These are phyloP conservation scores for Penicillium salamii DNA, from an alignment of 495 filamentous ascomycete species.

Conservation along the genomic window DNA sequence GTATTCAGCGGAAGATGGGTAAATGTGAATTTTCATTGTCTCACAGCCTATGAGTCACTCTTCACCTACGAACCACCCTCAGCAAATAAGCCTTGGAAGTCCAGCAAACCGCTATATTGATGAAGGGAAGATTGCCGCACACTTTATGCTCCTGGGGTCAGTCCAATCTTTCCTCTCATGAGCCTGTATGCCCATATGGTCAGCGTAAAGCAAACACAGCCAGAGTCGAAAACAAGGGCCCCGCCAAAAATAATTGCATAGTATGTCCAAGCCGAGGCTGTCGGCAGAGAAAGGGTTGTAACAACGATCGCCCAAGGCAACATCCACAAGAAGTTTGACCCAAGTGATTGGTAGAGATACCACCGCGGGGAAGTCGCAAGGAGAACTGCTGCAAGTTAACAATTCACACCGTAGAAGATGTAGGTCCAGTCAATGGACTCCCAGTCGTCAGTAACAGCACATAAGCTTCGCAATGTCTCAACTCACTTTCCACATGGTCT, in stretches of 20 bases:
- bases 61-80: no score
- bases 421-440: constrained; percentile 70
- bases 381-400: constrained; percentile 63
- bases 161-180: constrained; percentile 8
- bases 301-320: constrained; percentile 69
- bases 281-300: constrained; percentile 43
- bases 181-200: constrained; percentile 9
- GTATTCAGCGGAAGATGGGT: no score
- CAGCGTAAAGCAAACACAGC: constrained; percentile 28
- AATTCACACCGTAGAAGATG: constrained; percentile 65
- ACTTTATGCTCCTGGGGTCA: background rate
- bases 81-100: no score
- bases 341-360: constrained; percentile 66
- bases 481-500: constrained; percentile 61
- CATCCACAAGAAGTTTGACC: constrained; percentile 64
- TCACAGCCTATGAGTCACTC: no score
- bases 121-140: no score
- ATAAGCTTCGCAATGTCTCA: background rate
- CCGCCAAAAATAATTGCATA: constrained; percentile 69
- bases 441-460: background rate
- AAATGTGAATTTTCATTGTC: no score
- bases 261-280: constrained; percentile 62
- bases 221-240: constrained; percentile 63
- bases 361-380: constrained; percentile 63
- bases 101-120: no score